Evolutionary conservation across 129 eudicot species (phyloP).

Genomic region (Flaveria robusta): DNA sequence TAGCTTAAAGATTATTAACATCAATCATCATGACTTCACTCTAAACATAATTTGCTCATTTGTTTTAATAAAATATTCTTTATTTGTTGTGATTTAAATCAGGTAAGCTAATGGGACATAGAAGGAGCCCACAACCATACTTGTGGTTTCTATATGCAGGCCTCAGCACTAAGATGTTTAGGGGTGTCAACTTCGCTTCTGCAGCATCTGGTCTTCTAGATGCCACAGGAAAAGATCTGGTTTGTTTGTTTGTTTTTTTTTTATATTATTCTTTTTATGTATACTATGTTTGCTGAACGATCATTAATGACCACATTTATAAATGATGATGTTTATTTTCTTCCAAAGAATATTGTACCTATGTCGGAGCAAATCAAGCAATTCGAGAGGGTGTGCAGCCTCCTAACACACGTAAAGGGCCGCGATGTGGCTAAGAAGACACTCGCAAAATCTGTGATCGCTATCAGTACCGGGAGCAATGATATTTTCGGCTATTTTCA

Average conservation of each 20-base stretch:
- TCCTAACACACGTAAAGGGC: conserved; percentile 44
- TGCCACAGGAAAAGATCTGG: conserved; percentile 27
- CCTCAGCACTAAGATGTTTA: conserved; percentile 13
- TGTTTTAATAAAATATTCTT: too few relatives aligned
- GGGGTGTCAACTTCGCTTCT: conserved; percentile 41
- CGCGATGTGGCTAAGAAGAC: conserved; percentile 25
- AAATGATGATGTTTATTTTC: neutral
- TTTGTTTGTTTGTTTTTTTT: neutral
- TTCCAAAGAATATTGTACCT: conserved; percentile 49
- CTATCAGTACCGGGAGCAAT: conserved; percentile 59
- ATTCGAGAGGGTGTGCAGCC: conserved; percentile 37
- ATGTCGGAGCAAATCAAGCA: conserved; percentile 68
- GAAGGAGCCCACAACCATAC: conserved; percentile 39
- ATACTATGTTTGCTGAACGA: too few relatives aligned
- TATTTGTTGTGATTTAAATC: too few relatives aligned
- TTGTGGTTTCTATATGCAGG: conserved; percentile 29
- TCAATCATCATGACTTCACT: neutral
- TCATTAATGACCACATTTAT: neutral
- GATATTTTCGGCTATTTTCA: conserved; percentile 62
- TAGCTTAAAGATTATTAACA: too few relatives aligned
- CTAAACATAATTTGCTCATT: neutral
- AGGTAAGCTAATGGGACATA: conserved; percentile 40
- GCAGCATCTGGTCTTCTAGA: conserved; percentile 42
- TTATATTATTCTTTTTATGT: too few relatives aligned
- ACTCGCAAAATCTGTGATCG: conserved; percentile 49